Base-by-base conservation (phyloP, 2,329 filamentous ascomycete species). In the Cercospora sp. region DNA sequence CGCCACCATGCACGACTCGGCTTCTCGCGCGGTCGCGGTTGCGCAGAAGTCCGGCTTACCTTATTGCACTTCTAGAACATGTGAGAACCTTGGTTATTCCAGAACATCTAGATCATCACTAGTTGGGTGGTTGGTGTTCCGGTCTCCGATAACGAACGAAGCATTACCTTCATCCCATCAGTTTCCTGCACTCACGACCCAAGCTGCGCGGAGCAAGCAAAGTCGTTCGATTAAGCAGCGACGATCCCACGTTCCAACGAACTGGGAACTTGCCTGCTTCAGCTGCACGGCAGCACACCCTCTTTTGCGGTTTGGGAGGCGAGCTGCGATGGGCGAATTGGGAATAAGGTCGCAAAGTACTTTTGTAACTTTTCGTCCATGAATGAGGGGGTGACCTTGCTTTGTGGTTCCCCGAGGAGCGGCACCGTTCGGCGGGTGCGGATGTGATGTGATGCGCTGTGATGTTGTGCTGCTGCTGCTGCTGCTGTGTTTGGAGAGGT, bases 211-310 rank as follows among this genome's bases (percentile, higher is more conserved):
- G 30, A 31, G 30, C 30, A 45, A 45, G 13, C n/a, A 16, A 28
- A 45, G 13, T 39, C 58, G 59, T 61, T 30, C 59, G 36, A 61
- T 23, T 62, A 62, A 62, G 60, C 60, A 45, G 60, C 42, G 60
- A 39, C 39, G 60, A 62, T 62, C 60, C 23, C 13, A 51, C 60
- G 42, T 48, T 42, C 60, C 28, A 30, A 20, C 26, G 36, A 48
- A 16, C 60, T 62, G 60, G 60, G 39, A 62, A 28, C 6, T 31
- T 48, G 39, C 60, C 60, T 48, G 60, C 18, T 48, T 9, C 42
- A 12, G 42, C 42, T 48, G 42, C 60, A 51, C 42, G 4, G 28
- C 36, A 48, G 20, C 58, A 51, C 36, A 48, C 58, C 58, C 18
- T 39, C 58, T 48, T 62, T 62, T 31, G 3, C 23, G 1, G 9